Evolutionary conservation across 805 yeast species (phyloP).

Genomic region (Ogataea kodamae): DNA sequence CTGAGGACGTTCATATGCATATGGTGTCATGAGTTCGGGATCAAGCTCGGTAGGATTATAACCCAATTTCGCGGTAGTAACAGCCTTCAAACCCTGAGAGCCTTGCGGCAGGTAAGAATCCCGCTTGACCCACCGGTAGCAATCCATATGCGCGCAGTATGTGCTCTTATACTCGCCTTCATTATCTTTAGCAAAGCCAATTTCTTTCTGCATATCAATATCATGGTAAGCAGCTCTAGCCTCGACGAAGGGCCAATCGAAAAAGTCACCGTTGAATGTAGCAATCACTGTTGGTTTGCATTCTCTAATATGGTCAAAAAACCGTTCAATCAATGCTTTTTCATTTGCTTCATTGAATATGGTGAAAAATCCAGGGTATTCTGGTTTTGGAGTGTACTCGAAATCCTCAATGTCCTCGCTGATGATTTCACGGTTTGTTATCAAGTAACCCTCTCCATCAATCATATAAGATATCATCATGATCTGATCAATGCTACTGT

Average conservation of each 20-base stretch:
- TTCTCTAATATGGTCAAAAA: slow-evolving; percentile 88
- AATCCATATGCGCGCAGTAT: slow-evolving; percentile 95
- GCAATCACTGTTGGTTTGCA: slow-evolving; percentile 94
- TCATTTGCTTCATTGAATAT: slow-evolving; percentile 90
- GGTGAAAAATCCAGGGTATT: slow-evolving; percentile 84
- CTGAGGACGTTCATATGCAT: slow-evolving; percentile 93
- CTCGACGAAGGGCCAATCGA: slow-evolving; percentile 99
- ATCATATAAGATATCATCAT: slow-evolving; percentile 99
- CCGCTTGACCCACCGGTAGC: slow-evolving; percentile 96
- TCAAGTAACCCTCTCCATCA: slow-evolving; percentile 93
- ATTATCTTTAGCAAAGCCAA: slow-evolving; percentile 85
- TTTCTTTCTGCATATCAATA: slow-evolving; percentile 83
- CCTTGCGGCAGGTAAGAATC: slow-evolving; percentile 98
- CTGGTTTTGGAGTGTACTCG: slow-evolving; percentile 96
- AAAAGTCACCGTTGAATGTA: slow-evolving; percentile 96
- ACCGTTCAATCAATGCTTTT: slow-evolving; percentile 63
- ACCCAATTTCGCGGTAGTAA: slow-evolving; percentile 91
- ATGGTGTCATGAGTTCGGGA: slow-evolving; percentile 97
- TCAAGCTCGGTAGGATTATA: slow-evolving; percentile 95
- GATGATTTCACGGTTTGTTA: slow-evolving; percentile 91
- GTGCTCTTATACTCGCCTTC: slow-evolving; percentile 93
- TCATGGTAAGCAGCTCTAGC: slow-evolving; percentile 82
- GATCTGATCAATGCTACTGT: slow-evolving; percentile 80
- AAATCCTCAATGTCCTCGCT: slow-evolving; percentile 94
- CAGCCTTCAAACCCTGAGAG: slow-evolving; percentile 96